Conservation (phyloP, 2,329 filamentous ascomycete species). For the Penicillium digitatum region DNA sequence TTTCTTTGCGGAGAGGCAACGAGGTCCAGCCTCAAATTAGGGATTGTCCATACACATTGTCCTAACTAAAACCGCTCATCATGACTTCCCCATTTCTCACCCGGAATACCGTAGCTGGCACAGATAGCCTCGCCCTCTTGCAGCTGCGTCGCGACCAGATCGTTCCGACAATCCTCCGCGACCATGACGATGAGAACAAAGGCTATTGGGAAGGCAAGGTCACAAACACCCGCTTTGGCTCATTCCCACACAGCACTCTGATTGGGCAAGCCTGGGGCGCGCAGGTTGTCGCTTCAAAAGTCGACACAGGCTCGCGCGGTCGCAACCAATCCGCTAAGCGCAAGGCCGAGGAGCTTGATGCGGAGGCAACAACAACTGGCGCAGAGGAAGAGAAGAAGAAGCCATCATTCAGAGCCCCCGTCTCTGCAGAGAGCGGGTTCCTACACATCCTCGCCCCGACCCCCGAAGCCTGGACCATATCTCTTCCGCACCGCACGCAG, state of each 20-base stretch:
- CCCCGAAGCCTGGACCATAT: constrained; percentile 50
- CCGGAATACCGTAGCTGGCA: constrained; percentile 58
- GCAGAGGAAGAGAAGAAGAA: constrained; percentile 26
- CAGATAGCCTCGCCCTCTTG: constrained; percentile 71
- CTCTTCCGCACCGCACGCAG: constrained; percentile 51
- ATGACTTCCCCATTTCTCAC: constrained; percentile 74
- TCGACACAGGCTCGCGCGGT: constrained; percentile 87
- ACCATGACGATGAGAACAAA: constrained; percentile 59
- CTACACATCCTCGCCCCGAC: constrained; percentile 49
- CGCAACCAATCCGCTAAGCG: constrained; percentile 58
- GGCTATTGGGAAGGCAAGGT: constrained; percentile 74
- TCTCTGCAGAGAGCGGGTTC: constrained; percentile 46
- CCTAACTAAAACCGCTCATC: neutral
- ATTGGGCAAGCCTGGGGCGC: constrained; percentile 82
- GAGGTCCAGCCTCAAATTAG: neutral
- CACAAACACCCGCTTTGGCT: constrained; percentile 90
- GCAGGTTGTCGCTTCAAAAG: constrained; percentile 81
- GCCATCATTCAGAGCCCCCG: constrained; percentile 29
- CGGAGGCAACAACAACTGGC: constrained; percentile 23
- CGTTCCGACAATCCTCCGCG: constrained; percentile 67
- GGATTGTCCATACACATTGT: neutral
- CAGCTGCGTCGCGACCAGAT: constrained; percentile 85
- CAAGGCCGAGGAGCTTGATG: constrained; percentile 44
- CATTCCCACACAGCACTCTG: constrained; percentile 75
- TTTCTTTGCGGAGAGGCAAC: constrained; percentile 9